Base-by-base conservation (phyloP, 768 basidiomycete genomes). In the Amanita phalloides region DNA sequence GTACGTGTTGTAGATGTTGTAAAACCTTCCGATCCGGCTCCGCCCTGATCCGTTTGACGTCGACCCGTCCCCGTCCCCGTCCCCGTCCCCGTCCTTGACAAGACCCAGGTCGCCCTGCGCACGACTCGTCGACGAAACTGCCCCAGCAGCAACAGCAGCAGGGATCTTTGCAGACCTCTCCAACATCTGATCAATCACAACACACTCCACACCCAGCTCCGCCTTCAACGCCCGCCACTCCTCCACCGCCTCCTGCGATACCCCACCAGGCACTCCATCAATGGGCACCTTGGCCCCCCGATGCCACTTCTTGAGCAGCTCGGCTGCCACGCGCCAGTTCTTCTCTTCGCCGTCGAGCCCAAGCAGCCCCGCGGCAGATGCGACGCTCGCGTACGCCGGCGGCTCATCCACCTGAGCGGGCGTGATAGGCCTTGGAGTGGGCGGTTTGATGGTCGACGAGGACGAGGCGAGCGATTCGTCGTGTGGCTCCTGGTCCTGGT, bases 1-100 rank as follows among this genome's bases (percentile, higher is more conserved):
- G 49, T 78, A 78, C 6, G 86, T 90, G 65, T 90, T 90, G 65
- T 90, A 89, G 61, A 90, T 86, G 65, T 89, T 90, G 69, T 86
- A 90, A 63, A 90, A 89, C 46, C 81, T 73, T 45, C 72, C 73
- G 44, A 71, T 68, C 10, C 73, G 68, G 13, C 66, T 60, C 36
- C 23, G 47, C 32, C 49, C 60, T 64, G 32, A 11, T 49, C 57
- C 43, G 23, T 23, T 6, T 14, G 17, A 21, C 25, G 43, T 17
- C 17, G 4, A 23, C 21, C 41, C 13, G n/a, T 20, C 35, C 43
- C 38, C 9, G 49, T 33, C 7, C 26, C 38, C 9, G 49, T 33
- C 7, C 21, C 41, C 13, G n/a, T 20, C 35, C 43, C 38, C 9
- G 49, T 33, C 7, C 26, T 32, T 32, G 28, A 30, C 8, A 1